A percentile compares a stretch with the other conserved stretches of the same genome.
Evolutionary conservation across 768 basidiomycete genomes (phyloP).

Genomic region (Leccinum ochraceum): DNA sequence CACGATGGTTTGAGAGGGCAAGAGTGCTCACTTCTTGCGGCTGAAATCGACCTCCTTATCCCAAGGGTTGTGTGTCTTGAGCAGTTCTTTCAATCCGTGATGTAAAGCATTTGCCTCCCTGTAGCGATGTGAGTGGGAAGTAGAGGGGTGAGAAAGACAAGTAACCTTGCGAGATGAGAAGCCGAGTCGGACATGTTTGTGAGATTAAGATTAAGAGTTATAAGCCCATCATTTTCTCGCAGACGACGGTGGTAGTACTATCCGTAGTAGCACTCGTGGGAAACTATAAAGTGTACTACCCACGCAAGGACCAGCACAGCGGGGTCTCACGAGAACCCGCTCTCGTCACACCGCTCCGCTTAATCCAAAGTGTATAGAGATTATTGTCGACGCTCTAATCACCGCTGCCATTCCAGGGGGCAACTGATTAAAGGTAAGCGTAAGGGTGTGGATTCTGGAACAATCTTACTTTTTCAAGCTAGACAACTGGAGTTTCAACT

Average conservation of each 20-base stretch:
- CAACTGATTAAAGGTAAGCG: neutral
- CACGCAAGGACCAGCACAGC: neutral
- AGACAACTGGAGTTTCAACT: neutral
- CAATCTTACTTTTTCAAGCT: conserved; percentile 21
- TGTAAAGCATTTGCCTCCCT: conserved; percentile 83
- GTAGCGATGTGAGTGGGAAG: conserved; percentile 11
- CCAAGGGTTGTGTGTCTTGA: conserved; percentile 77
- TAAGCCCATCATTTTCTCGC: conserved; percentile 31
- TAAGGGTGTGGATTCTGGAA: neutral
- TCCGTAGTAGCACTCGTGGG: conserved; percentile 24
- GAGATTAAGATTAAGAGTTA: conserved; percentile 18
- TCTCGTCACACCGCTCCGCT: neutral
- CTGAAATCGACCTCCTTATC: conserved; percentile 85
- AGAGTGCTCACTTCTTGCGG: conserved; percentile 71
- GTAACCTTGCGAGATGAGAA: conserved; percentile 38
- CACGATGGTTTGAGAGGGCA: conserved; percentile 6
- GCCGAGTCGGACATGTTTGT: conserved; percentile 43
- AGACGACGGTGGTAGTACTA: neutral
- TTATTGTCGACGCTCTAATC: conserved; percentile 1
- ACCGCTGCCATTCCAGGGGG: neutral
- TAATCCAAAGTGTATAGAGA: neutral
- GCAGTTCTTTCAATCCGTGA: conserved; percentile 70
- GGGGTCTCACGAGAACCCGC: neutral
- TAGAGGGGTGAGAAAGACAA: conserved; percentile 1
- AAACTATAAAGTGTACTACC: conserved; percentile 11